Percentiles rank a stretch among this genome's conserved stretches.
phyloP scores from a whole-genome alignment of 306 rosid genomes.

The Nissolia schottii region DNA sequence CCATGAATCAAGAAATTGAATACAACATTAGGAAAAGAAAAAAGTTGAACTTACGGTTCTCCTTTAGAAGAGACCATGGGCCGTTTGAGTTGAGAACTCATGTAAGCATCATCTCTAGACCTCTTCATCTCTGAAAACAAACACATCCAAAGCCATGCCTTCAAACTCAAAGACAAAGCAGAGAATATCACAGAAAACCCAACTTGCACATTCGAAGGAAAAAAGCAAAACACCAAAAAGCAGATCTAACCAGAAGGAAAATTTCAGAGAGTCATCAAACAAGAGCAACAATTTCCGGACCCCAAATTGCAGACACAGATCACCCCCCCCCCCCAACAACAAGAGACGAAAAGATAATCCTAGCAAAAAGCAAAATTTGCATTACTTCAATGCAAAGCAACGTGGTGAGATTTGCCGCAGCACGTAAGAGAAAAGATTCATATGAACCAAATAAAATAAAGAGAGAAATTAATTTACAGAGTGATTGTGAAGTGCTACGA shows the following conservation, averaged over 20 bases:
- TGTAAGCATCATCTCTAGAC: conserved; percentile 76
- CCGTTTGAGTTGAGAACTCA: conserved; percentile 81
- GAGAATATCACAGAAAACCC: conserved; percentile 38
- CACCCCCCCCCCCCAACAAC: conserved; percentile 37
- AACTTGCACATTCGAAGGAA: conserved; percentile 51
- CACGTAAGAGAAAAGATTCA: not conserved
- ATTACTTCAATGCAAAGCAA: conserved; percentile 52
- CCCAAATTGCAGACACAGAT: conserved; percentile 48
- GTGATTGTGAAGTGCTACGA: conserved; percentile 48
- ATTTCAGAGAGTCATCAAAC: conserved; percentile 15
- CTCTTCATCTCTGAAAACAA: conserved; percentile 68
- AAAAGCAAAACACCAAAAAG: conserved; percentile 38
- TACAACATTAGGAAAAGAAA: not conserved
- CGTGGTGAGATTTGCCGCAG: conserved; percentile 11
- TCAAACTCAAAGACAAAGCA: conserved; percentile 36
- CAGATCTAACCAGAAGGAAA: conserved; percentile 67
- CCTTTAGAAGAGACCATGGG: conserved; percentile 65
- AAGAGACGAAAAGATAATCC: conserved; percentile 35
- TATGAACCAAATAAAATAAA: not conserved
- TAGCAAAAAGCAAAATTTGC: conserved; percentile 14
- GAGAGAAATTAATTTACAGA: conserved; percentile 14
- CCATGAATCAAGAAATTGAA: conserved; percentile 7
- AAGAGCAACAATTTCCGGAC: conserved; percentile 42
- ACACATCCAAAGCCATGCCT: conserved; percentile 50
- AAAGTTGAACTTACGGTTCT: conserved; percentile 60